Base-by-base conservation (phyloP, 2,329 filamentous ascomycete species). In the Fusarium sp. region DNA sequence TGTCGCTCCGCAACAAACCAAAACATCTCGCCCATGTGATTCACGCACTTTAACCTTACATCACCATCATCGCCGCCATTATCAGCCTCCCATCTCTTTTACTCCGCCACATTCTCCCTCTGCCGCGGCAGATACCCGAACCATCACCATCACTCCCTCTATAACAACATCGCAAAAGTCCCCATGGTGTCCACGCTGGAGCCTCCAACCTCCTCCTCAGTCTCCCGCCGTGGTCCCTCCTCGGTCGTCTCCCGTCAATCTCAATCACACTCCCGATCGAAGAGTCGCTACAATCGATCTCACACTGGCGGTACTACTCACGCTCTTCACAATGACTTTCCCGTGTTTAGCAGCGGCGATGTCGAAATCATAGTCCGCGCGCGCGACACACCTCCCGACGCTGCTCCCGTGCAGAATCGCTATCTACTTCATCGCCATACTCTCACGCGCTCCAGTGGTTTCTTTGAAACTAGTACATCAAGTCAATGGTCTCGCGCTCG, bases 381-480 rank as follows among this genome's bases (percentile, higher is more conserved):
- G 15, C 84, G 91, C 54, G 70, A 75, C 17, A 57, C 59, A 9
- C 59, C 69, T 14, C 63, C 65, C 24, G 65, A 69, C 26, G 62
- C 64, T 20, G 20, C 58, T 34, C 64, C 73, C 36, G 73, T 70
- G 49, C 92, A 96, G 80, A 92, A 93, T 77, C 87, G 92, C 65
- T 98, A 98, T 78, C 85, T 98, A 46, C 86, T 98, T 58, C 95
- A 98, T 81, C 87, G 91, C 63, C 87, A 98, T 75, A 97, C 95
- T 40, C 83, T 98, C 71, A 91, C 92, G 33, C 92, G 97, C 80
- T 97, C 92, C 76, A 97, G 94, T 7, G 94, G 94, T 17, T 98
- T 97, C 83, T 98, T 98, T 78, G 93, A 97, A 79, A 92, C 92
- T 24, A 93, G 90, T 76, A 94, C 91, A 44, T 94, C 90, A 74